A percentile compares a stretch with the other conserved stretches of the same genome.
Evolutionary conservation across 805 yeast genomes (phyloP).

Genomic region (Sungouiella thailandica): DNA sequence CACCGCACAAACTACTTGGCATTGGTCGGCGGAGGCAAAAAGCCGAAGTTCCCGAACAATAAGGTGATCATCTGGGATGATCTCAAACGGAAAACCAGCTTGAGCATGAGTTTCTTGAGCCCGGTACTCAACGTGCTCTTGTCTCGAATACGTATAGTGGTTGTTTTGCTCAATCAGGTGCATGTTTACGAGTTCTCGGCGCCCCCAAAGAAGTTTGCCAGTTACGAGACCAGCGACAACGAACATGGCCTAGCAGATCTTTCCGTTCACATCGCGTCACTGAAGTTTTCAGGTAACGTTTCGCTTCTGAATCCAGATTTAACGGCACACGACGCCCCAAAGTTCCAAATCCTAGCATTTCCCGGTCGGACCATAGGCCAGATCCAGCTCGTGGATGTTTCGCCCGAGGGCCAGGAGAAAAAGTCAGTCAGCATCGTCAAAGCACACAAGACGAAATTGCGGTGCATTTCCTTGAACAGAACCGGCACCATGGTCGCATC

Average conservation of each 20-base stretch:
- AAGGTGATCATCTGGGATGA: slow-evolving; percentile 92
- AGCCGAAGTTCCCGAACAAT: slow-evolving; percentile 73
- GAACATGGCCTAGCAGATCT: slow-evolving; percentile 61
- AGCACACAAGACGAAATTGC: slow-evolving; percentile 67
- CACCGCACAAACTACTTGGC: slow-evolving; percentile 89
- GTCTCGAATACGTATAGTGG: slow-evolving; percentile 71
- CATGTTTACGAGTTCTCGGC: slow-evolving; percentile 76
- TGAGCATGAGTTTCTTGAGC: slow-evolving; percentile 68
- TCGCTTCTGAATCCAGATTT: slow-evolving; percentile 2
- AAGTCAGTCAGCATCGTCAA: slow-evolving; percentile 64
- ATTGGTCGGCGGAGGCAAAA: slow-evolving; percentile 82
- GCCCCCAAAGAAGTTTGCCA: slow-evolving; percentile 63
- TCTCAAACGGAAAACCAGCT: slow-evolving; percentile 65
- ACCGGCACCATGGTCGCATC: slow-evolving; percentile 70
- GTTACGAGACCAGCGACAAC: slow-evolving; percentile 63
- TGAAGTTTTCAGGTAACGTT: not conserved
- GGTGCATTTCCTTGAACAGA: slow-evolving; percentile 59
- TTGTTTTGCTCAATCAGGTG: slow-evolving; percentile 62
- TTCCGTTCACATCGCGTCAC: slow-evolving; percentile 22
- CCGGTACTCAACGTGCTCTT: slow-evolving; percentile 71
- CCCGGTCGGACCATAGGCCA: slow-evolving; percentile 78
- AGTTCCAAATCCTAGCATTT: slow-evolving; percentile 59
- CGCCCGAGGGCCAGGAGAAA: slow-evolving; percentile 58
- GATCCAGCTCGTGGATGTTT: slow-evolving; percentile 71
- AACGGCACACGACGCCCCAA: slow-evolving; percentile 8